A percentile compares a stretch with the other conserved stretches of the same genome.
These are phyloP conservation scores for Friedmanniomyces endolithicus DNA, from an alignment of 495 filamentous ascomycete genomes.

Conservation along the genomic window DNA sequence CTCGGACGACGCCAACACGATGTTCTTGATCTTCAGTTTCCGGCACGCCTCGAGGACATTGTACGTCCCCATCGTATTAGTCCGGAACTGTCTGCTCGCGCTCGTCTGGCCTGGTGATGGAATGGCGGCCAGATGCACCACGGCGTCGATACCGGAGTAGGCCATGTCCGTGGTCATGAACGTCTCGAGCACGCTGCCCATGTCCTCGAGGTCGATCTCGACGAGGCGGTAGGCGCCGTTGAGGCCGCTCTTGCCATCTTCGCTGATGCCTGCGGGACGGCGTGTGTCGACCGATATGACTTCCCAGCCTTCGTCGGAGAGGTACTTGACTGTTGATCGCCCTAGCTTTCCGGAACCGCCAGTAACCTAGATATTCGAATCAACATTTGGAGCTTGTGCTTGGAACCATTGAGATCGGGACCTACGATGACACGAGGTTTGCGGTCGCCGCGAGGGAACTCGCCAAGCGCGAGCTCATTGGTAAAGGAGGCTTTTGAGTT, in stretches of 20 bases:
- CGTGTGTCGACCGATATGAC: constrained; percentile 12
- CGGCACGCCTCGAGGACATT: constrained; percentile 16
- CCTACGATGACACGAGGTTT: constrained; percentile 12
- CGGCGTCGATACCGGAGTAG: constrained; percentile 11
- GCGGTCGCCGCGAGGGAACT: constrained; percentile 5
- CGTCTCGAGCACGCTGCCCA: constrained; percentile 13
- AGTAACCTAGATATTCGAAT: not conserved
- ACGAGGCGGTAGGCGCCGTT: constrained; percentile 12
- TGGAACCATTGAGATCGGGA: too few species aligned
- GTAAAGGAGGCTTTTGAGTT: constrained; percentile 9
- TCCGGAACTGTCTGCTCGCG: constrained; percentile 14
- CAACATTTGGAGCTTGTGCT: too few species aligned
- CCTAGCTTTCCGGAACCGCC: constrained; percentile 14
- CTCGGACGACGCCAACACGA: constrained; percentile 11
- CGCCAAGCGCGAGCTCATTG: constrained; percentile 13
- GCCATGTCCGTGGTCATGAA: constrained; percentile 15
- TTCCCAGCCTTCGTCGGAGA: constrained; percentile 14
- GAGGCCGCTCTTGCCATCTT: constrained; percentile 16
- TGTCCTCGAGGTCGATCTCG: constrained; percentile 15
- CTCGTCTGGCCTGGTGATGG: constrained; percentile 14
- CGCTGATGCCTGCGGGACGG: constrained; percentile 11
- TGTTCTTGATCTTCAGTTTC: constrained; percentile 12
- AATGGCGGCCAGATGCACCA: constrained; percentile 13
- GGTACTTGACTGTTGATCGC: constrained; percentile 7
- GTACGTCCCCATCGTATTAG: constrained; percentile 15